Base-by-base conservation (phyloP, 345 rosid genomes). In the Aquilaria sinensis region DNA sequence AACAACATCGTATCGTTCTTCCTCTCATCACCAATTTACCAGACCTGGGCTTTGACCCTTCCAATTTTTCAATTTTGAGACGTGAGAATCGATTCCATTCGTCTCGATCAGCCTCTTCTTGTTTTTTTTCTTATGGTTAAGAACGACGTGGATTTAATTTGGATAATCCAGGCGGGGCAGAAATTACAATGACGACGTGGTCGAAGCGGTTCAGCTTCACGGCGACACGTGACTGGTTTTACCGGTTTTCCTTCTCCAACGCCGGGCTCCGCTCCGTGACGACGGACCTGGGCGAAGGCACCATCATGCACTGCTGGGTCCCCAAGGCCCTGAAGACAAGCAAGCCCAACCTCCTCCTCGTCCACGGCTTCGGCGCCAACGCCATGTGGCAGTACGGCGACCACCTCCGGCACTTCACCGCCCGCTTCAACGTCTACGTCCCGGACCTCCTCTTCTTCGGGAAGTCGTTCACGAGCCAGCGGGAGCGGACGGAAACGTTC, bases 331-430 rank as follows among this genome's bases (percentile, higher is more conserved):
- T 47, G 12, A 73, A 61, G 5, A 54, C 16, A 15, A 66, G 76
- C 0, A 81, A 68, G 65, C 96, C 92, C 1, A 74, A 77, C 29
- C 91, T 86, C 12, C 62, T 87, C 12, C 87, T 90, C 31, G 63
- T 90, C 64, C 96, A 87, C 10, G 90, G 96, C 1, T 84, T 90
- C 12, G 90, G 97, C 0, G 92, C 97, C 8, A 85, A 87, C 43
- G 96, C 97, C 0, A 81, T 84, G 89, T 87, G 96, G 96, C 96
- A 90, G 68, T 87, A 81, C 56, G 79, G 77, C 0, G 84, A 82
- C 15, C 80, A 75, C 41, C 80, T 90, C 60, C 79, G 77, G 10
- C 75, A 78, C 45, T 82, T 90, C 81, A 80, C 83, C 0, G 32
- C 80, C 4, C 58, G 72, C 10, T 90, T 80, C 82, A 87, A 90